A percentile compares a stretch with the other conserved stretches of the same genome.
Evolutionary conservation across 73 alveolate genomes (phyloP).

Genomic region (Breviolum minutum): DNA sequence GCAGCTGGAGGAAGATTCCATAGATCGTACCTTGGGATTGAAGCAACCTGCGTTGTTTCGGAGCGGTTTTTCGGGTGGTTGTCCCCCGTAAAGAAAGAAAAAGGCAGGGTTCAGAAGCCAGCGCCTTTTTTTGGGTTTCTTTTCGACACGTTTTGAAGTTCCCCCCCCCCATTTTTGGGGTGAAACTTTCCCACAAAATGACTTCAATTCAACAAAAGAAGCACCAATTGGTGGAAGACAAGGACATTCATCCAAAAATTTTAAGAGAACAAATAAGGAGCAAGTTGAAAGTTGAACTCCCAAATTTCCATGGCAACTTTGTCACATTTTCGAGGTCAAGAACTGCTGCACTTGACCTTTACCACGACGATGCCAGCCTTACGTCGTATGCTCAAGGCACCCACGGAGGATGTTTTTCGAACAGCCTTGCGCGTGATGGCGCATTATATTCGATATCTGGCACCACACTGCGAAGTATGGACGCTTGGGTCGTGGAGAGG

Average conservation of each 20-base stretch:
- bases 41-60: background rate
- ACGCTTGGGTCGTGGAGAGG: background rate
- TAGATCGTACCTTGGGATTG: background rate
- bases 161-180: no score
- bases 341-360: constrained; percentile 52
- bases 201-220: no score
- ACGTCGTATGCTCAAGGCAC: constrained; percentile 70
- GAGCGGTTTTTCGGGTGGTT: background rate
- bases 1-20: background rate
- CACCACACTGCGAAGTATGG: constrained; percentile 36
- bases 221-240: no score
- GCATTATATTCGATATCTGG: constrained; percentile 28
- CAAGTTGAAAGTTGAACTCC: background rate
- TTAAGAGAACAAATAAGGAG: no score
- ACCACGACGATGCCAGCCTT: constrained; percentile 46
- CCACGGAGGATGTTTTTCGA: constrained; percentile 42
- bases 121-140: background rate
- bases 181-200: no score
- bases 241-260: no score
- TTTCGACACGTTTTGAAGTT: no score
- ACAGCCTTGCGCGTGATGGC: constrained; percentile 47
- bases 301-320: background rate
- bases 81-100: no score
- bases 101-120: background rate
- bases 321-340: background rate